A percentile compares a stretch with the other conserved stretches of the same genome.
Conservation (phyloP, 2,329 filamentous ascomycete genomes). For the Coleophoma eucalyptorum region DNA sequence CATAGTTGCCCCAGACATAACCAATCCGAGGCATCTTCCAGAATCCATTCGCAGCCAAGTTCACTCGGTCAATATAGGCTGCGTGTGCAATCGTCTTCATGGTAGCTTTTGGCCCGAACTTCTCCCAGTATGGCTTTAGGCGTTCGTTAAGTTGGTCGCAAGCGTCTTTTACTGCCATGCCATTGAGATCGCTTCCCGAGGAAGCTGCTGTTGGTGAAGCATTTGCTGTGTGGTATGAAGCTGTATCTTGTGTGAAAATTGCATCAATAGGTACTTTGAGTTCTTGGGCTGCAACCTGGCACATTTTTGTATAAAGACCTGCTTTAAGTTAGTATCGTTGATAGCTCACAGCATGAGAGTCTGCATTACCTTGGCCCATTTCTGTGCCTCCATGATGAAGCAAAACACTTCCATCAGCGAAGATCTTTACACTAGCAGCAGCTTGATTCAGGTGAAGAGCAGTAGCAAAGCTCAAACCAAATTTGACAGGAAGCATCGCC, state of each 20-base stretch:
- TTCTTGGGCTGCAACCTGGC: slow-evolving; percentile 86
- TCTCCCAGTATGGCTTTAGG: slow-evolving; percentile 76
- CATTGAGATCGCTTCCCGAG: slow-evolving; percentile 91
- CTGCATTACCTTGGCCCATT: slow-evolving; percentile 80
- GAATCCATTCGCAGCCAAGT: slow-evolving; percentile 88
- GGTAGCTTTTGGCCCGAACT: slow-evolving; percentile 67
- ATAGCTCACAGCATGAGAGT: neutral
- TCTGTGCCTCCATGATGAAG: slow-evolving; percentile 93
- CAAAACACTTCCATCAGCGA: slow-evolving; percentile 87
- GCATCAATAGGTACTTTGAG: slow-evolving; percentile 72
- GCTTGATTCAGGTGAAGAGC: slow-evolving; percentile 94
- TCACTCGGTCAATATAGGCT: slow-evolving; percentile 92
- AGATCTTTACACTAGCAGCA: slow-evolving; percentile 89
- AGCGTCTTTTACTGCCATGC: slow-evolving; percentile 88
- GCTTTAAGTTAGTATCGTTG: neutral
- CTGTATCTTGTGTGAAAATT: slow-evolving; percentile 88
- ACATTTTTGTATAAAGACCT: slow-evolving; percentile 86
- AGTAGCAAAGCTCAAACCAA: slow-evolving; percentile 86
- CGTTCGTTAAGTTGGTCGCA: slow-evolving; percentile 85
- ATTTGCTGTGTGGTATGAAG: slow-evolving; percentile 92
- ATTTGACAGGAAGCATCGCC: slow-evolving; percentile 78
- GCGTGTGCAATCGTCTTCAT: slow-evolving; percentile 89
- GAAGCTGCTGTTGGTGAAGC: slow-evolving; percentile 88
- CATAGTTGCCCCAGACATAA: slow-evolving; percentile 86
- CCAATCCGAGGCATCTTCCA: slow-evolving; percentile 97